Evolutionary conservation across 1,284 basidiomycete species (phyloP).

Genomic region (Ustilago loliicola): DNA sequence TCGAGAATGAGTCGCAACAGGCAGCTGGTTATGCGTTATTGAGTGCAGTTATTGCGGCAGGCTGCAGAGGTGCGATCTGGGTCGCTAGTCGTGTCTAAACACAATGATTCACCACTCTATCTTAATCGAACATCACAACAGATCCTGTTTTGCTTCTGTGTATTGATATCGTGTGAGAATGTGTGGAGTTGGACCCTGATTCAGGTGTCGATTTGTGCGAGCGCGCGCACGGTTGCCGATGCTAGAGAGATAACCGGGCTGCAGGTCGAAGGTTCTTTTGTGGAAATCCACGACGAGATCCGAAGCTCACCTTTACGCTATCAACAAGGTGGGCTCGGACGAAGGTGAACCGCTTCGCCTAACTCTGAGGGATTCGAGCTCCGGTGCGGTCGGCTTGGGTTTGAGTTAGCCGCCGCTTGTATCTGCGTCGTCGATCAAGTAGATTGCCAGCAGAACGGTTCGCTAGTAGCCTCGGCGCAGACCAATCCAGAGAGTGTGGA

Average conservation of each 20-base stretch:
- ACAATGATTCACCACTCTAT: not conserved
- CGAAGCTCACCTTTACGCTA: no score
- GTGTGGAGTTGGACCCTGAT: constrained; percentile 10
- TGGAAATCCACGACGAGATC: not conserved
- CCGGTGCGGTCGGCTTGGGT: no score
- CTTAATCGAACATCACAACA: not conserved
- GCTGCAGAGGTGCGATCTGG: constrained; percentile 90
- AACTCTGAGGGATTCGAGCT: no score
- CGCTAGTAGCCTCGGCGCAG: no score
- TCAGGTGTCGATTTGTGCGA: not conserved
- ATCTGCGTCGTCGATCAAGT: no score
- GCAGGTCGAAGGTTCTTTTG: not conserved
- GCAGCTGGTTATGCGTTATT: constrained; percentile 92
- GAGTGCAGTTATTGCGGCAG: constrained; percentile 84
- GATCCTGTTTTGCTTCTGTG: no score
- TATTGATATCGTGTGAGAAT: not conserved
- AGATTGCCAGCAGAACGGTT: no score
- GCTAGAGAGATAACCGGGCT: constrained; percentile 2
- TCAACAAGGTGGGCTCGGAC: constrained; percentile 1
- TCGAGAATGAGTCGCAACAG: constrained; percentile 88
- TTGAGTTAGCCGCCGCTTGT: no score
- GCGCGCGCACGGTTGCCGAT: not conserved
- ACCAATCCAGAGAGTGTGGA: no score
- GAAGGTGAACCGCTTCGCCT: no score
- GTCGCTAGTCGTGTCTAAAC: constrained; percentile 74